Evolutionary conservation across 2,329 filamentous ascomycete genomes (phyloP), one percentile per base, ranked within the genome.

Genomic region (Diaporthe sp.): DNA sequence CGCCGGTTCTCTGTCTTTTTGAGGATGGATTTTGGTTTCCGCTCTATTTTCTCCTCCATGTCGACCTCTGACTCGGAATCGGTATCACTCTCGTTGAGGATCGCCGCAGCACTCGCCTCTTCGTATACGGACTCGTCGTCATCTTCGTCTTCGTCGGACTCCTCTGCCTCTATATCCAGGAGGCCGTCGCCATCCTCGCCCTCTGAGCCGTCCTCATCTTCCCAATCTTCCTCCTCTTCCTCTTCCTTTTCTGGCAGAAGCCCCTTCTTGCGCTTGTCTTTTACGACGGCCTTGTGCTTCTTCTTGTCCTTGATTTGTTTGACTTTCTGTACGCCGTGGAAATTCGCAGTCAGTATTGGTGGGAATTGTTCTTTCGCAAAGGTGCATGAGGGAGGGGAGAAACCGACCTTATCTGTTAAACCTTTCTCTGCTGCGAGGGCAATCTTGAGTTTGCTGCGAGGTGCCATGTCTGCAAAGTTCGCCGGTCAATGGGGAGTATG

Each of bases 31-130:
- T 84, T 80, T 33, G 81, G 68, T 61, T 79, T 79, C 55, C 90
- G 91, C 81, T 85, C 83, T 77, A 92, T 86, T 85, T 93, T 94
- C 82, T 92, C 91, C 82, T 96, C 93, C 83, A 94, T 92, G 83
- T 96, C 94, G 71, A 95, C 88, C 77, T 93, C 92, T 76, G 94
- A 93, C 78, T 97, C 93, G 52, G 87, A 89, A 64, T 76, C 75
- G n/a, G 82, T 79, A 76, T 92, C 90, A 81, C 89, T 90, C 77
- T 92, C 90, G 81, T 92, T 87, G 78, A 92, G 84, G n/a, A 75
- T 55, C 5, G 75, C 75, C 64, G 85, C 89, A 17, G 87, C 38
- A n/a, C n/a, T 61, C 38, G 67, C 22, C 38, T 79, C 79, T 61
- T 76, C 77, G 40, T 77, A 75, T 15, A 76, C 77, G 35, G 76